Evolutionary conservation across 192 early-diverging fungal genomes (phyloP).

Genomic region (Funneliformis mosseae): DNA sequence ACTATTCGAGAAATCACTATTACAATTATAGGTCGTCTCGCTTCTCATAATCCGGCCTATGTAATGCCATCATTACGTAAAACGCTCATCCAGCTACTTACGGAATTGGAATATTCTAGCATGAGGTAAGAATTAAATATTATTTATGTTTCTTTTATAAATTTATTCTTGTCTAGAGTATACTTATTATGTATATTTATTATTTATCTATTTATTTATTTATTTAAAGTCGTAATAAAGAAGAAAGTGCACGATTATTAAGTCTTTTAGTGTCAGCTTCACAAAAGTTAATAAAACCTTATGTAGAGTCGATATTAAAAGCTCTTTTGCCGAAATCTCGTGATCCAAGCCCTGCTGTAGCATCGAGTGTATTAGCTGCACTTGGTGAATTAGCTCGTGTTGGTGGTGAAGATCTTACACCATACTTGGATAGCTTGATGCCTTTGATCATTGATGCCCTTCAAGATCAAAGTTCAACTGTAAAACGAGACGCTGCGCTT

Average conservation of each 20-base stretch:
- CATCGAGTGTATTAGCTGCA: conserved; percentile 75
- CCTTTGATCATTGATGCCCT: conserved; percentile 87
- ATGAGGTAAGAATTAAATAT: conserved; percentile 48
- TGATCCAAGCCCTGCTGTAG: conserved; percentile 77
- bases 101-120: conserved; percentile 87
- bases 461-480: conserved; percentile 80
- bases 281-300: conserved; percentile 84
- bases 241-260: conserved; percentile 82
- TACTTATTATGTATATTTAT: no score
- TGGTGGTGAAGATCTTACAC: conserved; percentile 79
- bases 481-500: conserved; percentile 86
- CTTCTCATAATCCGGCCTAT: conserved; percentile 87
- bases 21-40: conserved; percentile 82
- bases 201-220: no score
- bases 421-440: conserved; percentile 80
- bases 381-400: conserved; percentile 84
- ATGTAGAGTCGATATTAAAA: conserved; percentile 85
- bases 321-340: conserved; percentile 82
- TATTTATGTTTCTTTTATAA: conserved; percentile 18
- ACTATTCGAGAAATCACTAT: conserved; percentile 82
- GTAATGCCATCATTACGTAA: conserved; percentile 89
- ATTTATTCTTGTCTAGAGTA: background rate
- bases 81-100: conserved; percentile 82
- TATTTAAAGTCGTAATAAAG: conserved; percentile 67
- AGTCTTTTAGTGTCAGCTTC: conserved; percentile 75